A percentile compares a stretch with the other conserved stretches of the same genome.
phyloP scores from a whole-genome alignment of 257 asterid genomes.

The Nicotiana noctiflora region DNA sequence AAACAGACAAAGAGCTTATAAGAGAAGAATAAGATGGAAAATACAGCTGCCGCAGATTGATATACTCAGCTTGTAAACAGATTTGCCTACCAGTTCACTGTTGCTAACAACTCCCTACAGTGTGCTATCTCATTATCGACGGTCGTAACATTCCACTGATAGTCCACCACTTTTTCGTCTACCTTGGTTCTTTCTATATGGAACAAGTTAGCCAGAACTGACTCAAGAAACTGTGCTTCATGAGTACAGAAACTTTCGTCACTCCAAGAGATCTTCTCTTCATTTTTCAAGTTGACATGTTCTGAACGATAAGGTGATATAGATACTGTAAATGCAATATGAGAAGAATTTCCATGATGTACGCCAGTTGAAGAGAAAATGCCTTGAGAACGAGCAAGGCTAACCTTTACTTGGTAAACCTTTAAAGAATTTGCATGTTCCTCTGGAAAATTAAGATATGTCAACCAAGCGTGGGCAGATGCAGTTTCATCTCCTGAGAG shows the following conservation, averaged over 20 bases:
- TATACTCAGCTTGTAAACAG: conserved; percentile 6
- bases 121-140: conserved; percentile 59
- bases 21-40: conserved; percentile 11
- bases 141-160: conserved; percentile 42
- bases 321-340: conserved; percentile 42
- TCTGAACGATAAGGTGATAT: conserved; percentile 30
- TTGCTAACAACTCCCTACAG: conserved; percentile 63
- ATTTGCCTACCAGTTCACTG: conserved; percentile 58
- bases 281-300: conserved; percentile 24
- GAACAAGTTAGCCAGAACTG: conserved; percentile 29
- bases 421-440: conserved; percentile 31
- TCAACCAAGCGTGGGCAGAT: conserved; percentile 61
- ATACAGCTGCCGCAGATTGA: neutral
- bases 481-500: conserved; percentile 44
- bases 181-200: conserved; percentile 31
- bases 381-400: conserved; percentile 45
- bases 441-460: conserved; percentile 49
- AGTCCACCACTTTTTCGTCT: conserved; percentile 24
- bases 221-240: conserved; percentile 34
- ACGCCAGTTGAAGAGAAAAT: conserved; percentile 48
- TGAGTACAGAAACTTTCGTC: conserved; percentile 37
- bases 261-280: conserved; percentile 48
- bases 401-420: conserved; percentile 49
- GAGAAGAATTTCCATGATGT: conserved; percentile 38
- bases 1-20: conserved; percentile 15